Evolutionary conservation across 2,329 filamentous ascomycete genomes (phyloP).

Genomic region (Sarocladiaceae sp.): DNA sequence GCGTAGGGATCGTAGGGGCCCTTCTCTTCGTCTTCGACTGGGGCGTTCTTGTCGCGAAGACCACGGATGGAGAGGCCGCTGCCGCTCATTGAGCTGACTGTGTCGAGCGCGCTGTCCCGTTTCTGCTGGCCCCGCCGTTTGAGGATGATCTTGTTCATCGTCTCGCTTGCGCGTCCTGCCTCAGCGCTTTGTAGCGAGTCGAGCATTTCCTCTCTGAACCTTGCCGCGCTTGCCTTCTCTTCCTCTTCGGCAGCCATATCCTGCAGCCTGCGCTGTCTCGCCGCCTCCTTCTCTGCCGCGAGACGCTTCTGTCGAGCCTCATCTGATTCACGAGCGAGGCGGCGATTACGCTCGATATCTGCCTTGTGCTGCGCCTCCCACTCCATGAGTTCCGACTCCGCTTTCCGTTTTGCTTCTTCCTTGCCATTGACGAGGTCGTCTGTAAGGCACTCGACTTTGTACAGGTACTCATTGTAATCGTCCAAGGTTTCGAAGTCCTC

Average conservation of each 20-base stretch:
- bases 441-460: slow-evolving; percentile 83
- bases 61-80: slow-evolving; percentile 65
- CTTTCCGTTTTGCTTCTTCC: slow-evolving; percentile 51
- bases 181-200: slow-evolving; percentile 59
- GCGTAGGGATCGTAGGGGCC: slow-evolving; percentile 85
- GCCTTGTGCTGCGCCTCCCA: slow-evolving; percentile 70
- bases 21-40: slow-evolving; percentile 40
- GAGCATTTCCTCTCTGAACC: slow-evolving; percentile 62
- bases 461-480: slow-evolving; percentile 90
- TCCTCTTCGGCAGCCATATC: slow-evolving; percentile 64
- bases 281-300: slow-evolving; percentile 60
- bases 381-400: slow-evolving; percentile 39
- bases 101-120: slow-evolving; percentile 28
- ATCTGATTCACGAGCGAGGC: slow-evolving; percentile 49
- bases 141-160: slow-evolving; percentile 56
- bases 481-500: slow-evolving; percentile 83
- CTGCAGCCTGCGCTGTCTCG: slow-evolving; percentile 50
- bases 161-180: slow-evolving; percentile 51
- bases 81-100: slow-evolving; percentile 17
- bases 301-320: slow-evolving; percentile 47
- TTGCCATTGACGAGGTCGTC: slow-evolving; percentile 75
- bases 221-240: slow-evolving; percentile 57
- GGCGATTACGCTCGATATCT: slow-evolving; percentile 57
- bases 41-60: slow-evolving; percentile 54
- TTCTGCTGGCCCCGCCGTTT: slow-evolving; percentile 62